Conservation (phyloP, 306 rosid species). For the Vigna reflexopilosa region DNA sequence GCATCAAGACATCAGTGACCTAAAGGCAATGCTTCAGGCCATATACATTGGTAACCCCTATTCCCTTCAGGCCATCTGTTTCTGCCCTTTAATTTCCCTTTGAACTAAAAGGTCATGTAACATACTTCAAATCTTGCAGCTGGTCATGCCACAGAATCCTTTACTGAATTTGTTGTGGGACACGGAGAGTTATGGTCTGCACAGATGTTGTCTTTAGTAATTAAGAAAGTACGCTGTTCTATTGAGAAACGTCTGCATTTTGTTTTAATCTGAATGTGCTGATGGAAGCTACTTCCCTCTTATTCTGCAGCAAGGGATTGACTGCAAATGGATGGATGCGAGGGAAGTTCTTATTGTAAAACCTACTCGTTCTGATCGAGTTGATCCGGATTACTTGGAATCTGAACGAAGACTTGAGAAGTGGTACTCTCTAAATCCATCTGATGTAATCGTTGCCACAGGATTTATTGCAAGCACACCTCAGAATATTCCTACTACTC, state of each 20-base stretch:
- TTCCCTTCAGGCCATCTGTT: not conserved
- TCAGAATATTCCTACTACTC: constrained; percentile 81
- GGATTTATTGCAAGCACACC: constrained; percentile 94
- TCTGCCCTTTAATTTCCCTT: not conserved
- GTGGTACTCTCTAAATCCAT: constrained; percentile 79
- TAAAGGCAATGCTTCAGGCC: constrained; percentile 90
- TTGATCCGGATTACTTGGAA: constrained; percentile 78
- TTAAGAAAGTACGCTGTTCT: constrained; percentile 65
- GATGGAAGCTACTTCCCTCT: constrained; percentile 27
- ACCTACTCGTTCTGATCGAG: constrained; percentile 79
- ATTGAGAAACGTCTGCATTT: not conserved
- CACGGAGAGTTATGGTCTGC: constrained; percentile 97
- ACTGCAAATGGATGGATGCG: constrained; percentile 95
- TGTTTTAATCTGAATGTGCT: constrained; percentile 29
- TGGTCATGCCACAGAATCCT: constrained; percentile 95
- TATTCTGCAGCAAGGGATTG: constrained; percentile 65
- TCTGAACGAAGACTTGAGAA: constrained; percentile 58
- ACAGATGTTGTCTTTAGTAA: constrained; percentile 66
- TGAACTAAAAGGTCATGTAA: constrained; percentile 8
- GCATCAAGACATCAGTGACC: constrained; percentile 67
- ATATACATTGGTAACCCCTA: constrained; percentile 69
- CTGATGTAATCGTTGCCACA: constrained; percentile 73
- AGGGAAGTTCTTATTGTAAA: constrained; percentile 90
- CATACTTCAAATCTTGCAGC: constrained; percentile 62
- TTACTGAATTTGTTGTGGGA: constrained; percentile 90